These are phyloP conservation scores for Microsporum audouinii DNA, from an alignment of 2,329 filamentous ascomycete species.

Conservation along the genomic window DNA sequence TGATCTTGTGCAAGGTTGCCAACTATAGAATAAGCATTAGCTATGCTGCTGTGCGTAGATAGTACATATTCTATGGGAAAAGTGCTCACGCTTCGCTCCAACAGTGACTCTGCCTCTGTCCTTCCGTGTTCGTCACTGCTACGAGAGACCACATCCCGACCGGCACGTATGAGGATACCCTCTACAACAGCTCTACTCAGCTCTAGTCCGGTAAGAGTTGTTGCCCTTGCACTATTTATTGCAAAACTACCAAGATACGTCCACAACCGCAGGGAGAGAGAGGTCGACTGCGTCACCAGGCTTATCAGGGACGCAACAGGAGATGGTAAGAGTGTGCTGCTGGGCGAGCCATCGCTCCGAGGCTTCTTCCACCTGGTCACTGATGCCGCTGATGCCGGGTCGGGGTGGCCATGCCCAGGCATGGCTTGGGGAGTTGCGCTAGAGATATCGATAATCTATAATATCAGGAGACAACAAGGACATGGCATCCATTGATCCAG, in stretches of 20 bases:
- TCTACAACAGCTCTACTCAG: slow-evolving; percentile 37
- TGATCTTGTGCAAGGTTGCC: slow-evolving; percentile 33
- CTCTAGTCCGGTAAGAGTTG: slow-evolving; percentile 36
- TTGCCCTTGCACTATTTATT: slow-evolving; percentile 34
- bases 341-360: not conserved
- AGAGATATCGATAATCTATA: not conserved
- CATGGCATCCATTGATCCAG: not conserved
- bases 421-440: not conserved
- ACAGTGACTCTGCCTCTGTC: slow-evolving; percentile 33
- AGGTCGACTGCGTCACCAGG: slow-evolving; percentile 35
- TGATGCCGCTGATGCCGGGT: not conserved
- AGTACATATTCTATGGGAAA: not conserved
- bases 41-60: not conserved
- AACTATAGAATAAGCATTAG: slow-evolving; percentile 24
- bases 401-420: not conserved
- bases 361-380: not conserved
- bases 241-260: slow-evolving; percentile 35
- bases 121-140: slow-evolving; percentile 39
- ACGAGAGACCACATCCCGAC: slow-evolving; percentile 32
- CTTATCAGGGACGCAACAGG: slow-evolving; percentile 36
- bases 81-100: slow-evolving; percentile 36
- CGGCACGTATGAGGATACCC: slow-evolving; percentile 33
- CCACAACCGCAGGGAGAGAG: slow-evolving; percentile 34
- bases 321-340: slow-evolving; percentile 31
- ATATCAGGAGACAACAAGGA: not conserved